These are phyloP conservation scores for Penicillium psychrosexuale DNA, from an alignment of 2,329 filamentous ascomycete genomes.

Conservation along the genomic window DNA sequence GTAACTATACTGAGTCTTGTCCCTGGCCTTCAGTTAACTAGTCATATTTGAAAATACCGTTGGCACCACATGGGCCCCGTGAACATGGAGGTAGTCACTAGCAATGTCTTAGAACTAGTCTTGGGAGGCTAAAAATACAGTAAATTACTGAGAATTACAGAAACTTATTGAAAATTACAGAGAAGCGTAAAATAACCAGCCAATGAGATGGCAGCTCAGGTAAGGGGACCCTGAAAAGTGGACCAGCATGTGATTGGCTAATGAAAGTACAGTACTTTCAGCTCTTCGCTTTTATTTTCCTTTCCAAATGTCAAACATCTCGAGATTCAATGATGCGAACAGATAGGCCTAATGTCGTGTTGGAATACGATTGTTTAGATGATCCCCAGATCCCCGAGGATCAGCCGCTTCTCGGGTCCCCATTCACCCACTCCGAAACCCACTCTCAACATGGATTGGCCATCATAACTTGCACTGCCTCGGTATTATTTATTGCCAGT, in stretches of 20 bases:
- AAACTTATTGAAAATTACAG: too few relatives aligned
- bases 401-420: slow-evolving; percentile 3
- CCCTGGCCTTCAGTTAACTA: not conserved
- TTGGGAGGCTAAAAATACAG: not conserved
- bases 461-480: not conserved
- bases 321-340: not conserved
- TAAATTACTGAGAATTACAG: not conserved
- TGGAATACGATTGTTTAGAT: not conserved
- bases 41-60: not conserved
- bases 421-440: not conserved
- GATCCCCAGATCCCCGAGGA: not conserved
- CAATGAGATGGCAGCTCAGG: not conserved
- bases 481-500: not conserved
- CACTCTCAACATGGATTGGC: not conserved
- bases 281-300: not conserved
- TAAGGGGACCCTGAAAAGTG: not conserved
- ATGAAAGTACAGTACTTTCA: not conserved
- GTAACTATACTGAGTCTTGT: not conserved
- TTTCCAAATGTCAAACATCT: not conserved
- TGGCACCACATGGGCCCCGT: not conserved
- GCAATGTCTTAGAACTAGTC: too few relatives aligned
- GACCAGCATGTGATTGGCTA: not conserved
- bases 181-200: not conserved
- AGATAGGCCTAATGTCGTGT: not conserved
- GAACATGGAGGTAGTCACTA: not conserved